These are phyloP conservation scores for Durio zibethinus DNA, from an alignment of 345 rosid species.

Conservation along the genomic window DNA sequence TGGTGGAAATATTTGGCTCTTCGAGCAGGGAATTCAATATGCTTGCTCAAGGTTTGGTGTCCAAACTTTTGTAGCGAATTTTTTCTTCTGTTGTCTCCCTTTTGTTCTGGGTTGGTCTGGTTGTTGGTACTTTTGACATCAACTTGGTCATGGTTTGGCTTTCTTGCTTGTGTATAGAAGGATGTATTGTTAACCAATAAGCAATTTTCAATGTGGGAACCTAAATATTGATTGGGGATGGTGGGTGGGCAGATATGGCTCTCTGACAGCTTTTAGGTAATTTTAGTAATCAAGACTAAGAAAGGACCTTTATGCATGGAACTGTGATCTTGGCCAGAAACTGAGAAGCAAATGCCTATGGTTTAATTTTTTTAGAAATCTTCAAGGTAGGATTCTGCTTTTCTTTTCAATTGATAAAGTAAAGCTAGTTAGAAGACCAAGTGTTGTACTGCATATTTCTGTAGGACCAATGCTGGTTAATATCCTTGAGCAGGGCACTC, in stretches of 20 bases:
- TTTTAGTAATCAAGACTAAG: neutral
- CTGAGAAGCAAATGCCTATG: neutral
- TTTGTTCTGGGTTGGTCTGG: neutral
- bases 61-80: neutral
- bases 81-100: neutral
- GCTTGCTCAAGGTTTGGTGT: neutral
- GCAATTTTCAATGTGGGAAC: neutral
- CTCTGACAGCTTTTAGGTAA: neutral
- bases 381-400: neutral
- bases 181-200: neutral
- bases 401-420: neutral
- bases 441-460: neutral
- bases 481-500: neutral
- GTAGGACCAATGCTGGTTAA: neutral
- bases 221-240: neutral
- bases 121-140: neutral
- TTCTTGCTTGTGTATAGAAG: neutral
- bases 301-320: neutral
- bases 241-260: neutral
- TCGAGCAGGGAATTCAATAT: neutral
- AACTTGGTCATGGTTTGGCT: neutral
- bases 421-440: neutral
- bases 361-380: neutral
- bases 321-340: neutral
- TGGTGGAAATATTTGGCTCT: neutral